Base-by-base conservation (phyloP, 192 early-diverging fungal genomes). In the Linnemannia schmuckeri region DNA sequence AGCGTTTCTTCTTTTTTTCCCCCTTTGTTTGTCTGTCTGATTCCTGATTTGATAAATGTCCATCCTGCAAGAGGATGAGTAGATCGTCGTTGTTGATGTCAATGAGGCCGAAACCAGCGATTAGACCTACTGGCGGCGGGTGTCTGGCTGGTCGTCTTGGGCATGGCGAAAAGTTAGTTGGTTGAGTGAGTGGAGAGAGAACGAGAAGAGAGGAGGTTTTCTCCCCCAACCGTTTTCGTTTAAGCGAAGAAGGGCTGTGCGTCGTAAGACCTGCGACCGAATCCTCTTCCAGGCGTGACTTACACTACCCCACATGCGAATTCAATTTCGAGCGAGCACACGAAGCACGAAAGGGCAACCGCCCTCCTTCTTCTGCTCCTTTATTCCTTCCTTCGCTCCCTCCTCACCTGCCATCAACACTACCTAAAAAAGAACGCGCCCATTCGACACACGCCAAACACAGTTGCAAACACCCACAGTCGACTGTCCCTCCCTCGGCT, bases 121-220 rank as follows among this genome's bases (percentile, higher is more conserved):
- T n/a, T 37, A n/a, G 46, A 42, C 82, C 47, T 78, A 83, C 82
- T 49, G 71, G 82, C 71, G 49, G 78, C 42, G 30, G 78, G 70
- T 15, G 83, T 37, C 76, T 41, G 77, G 70, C 81, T 85, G 6
- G 72, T 72, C 20, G 83, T 72, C 73, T 79, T 80, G 69, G 83
- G 41, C 83, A 85, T 85, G 46, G 47, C 68, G 77, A 71, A 57
- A 9, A 30, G 33, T 47, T 13, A 37, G 61, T 44, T 38, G 30
- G 3, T 41, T 24, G 27, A 27, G 68, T 71, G 68, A 71, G 77
- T 22, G 22, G 41, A 46, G 47, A 20, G 63, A 68, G 27, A 52
- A 22, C 49, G 49, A 78, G n/a, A 77, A 6, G 40, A 33, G 61
- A 57, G 22, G 5, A 3, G 24, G 30, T 76, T 61, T 41, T 76